A percentile compares a stretch with the other conserved stretches of the same genome.
Conservation (phyloP, 768 basidiomycete species). For the Agaricus subrufescens region DNA sequence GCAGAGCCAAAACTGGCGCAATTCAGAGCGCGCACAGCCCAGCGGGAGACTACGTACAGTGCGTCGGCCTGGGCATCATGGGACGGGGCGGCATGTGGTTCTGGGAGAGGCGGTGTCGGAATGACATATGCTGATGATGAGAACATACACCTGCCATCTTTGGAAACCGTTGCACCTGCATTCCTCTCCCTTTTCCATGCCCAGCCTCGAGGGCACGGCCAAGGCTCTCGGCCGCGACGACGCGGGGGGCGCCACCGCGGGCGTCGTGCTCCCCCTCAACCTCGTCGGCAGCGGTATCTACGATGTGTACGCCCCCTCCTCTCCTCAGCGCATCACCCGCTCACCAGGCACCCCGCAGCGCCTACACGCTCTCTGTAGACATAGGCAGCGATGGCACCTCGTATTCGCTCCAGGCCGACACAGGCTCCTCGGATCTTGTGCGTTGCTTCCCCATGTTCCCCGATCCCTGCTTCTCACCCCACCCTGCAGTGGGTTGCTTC, state of each 20-base stretch:
- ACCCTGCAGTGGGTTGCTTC: conserved; percentile 70
- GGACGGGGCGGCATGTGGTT: conserved; percentile 4
- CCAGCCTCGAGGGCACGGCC: conserved; percentile 18
- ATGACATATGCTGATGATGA: background rate
- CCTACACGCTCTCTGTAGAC: conserved; percentile 58
- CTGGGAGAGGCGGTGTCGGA: background rate
- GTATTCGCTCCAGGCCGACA: conserved; percentile 70
- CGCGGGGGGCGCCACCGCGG: conserved; percentile 37
- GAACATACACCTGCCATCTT: background rate
- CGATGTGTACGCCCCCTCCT: conserved; percentile 49
- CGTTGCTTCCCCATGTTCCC: conserved; percentile 18
- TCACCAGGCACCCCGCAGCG: conserved; percentile 29
- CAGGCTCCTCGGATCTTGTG: conserved; percentile 79
- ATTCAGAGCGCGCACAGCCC: background rate
- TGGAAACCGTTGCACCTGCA: background rate
- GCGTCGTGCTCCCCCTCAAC: conserved; percentile 54
- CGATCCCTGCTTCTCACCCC: background rate
- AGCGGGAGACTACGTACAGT: conserved; percentile 18
- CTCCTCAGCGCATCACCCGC: background rate
- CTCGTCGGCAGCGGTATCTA: conserved; percentile 49
- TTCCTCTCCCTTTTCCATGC: conserved; percentile 2
- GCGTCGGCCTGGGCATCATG: conserved; percentile 21
- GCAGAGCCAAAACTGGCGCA: conserved; percentile 25
- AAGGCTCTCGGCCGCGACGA: conserved; percentile 9
- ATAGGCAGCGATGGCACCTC: conserved; percentile 47